Base-by-base conservation (phyloP, 2,329 filamentous ascomycete genomes). In the Pseudocercospora eumusae region DNA sequence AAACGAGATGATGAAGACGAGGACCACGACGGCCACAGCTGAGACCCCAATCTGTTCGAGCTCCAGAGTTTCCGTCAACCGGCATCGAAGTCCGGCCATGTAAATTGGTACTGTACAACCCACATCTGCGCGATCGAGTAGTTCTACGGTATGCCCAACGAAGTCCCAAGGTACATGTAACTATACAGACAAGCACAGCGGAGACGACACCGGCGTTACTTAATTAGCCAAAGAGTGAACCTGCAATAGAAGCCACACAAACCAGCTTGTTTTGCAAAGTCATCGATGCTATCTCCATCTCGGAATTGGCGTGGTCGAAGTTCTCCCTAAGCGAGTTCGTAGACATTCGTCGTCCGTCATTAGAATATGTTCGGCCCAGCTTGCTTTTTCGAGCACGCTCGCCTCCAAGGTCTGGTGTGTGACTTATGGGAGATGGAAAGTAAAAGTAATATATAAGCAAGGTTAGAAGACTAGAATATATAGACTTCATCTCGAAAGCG, bases 141-240 rank as follows among this genome's bases (percentile, higher is more conserved):
- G n/a, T n/a, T n/a, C n/a, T n/a, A n/a, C n/a, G n/a, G n/a, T n/a
- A n/a, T n/a, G n/a, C n/a, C 60, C 15, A 77, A 71, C 11, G 71
- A 73, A 2, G 57, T 73, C 15, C 75, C 74, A 27, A 77, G 71
- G 0, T 72, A 75, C n/a, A n/a, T n/a, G n/a, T n/a, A n/a, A n/a
- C n/a, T n/a, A n/a, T n/a, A n/a, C n/a, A n/a, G 10, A 78, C 75
- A 11, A 78, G 68, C 1, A 78, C 74, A 2, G 74, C 73, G 11
- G 71, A 75, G 54, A 77, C 76, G 64, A 76, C 74, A 33, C 75
- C 75, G 60, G 75, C 76, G 55, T 77, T 75, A 60, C n/a, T n/a
- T n/a, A n/a, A n/a, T n/a, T 76, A 76, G 28, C 74, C 68, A 52
- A 70, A 69, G 4, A 70, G 58, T 6, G 61, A 40, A 15, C 68